Evolutionary conservation across 2,329 filamentous ascomycete genomes (phyloP).

Genomic region (Penicillium olsonii): DNA sequence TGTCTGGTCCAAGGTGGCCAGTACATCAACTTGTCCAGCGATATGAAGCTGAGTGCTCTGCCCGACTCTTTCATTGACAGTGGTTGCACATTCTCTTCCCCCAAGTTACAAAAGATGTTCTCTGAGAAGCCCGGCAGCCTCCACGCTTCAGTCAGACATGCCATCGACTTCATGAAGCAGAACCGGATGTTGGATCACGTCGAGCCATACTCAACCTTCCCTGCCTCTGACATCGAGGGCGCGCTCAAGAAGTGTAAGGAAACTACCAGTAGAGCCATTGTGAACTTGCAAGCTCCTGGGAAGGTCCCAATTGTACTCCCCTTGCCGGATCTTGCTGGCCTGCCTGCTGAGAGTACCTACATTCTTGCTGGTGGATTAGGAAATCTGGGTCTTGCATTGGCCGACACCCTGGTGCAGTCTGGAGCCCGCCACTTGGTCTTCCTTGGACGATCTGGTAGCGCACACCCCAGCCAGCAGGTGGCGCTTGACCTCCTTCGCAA

Average conservation of each 20-base stretch:
- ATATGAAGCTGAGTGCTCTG: conserved; percentile 21
- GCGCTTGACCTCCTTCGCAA: conserved; percentile 14
- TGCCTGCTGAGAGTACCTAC: conserved; percentile 16
- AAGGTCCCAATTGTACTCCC: conserved; percentile 16
- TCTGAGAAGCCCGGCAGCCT: conserved; percentile 19
- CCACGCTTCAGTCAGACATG: conserved; percentile 13
- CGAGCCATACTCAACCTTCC: conserved; percentile 13
- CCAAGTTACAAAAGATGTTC: conserved; percentile 12
- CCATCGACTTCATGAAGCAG: conserved; percentile 18
- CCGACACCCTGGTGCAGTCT: conserved; percentile 17
- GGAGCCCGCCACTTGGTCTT: conserved; percentile 26
- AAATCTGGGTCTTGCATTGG: conserved; percentile 22
- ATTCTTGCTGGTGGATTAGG: conserved; percentile 26
- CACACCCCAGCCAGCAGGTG: conserved; percentile 11
- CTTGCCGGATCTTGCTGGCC: conserved; percentile 7
- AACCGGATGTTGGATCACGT: conserved; percentile 14
- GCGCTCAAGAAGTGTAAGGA: conserved; percentile 15
- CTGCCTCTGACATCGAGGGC: conserved; percentile 8
- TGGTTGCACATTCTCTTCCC: conserved; percentile 20
- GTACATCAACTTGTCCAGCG: conserved; percentile 19
- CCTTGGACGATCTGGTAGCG: conserved; percentile 20
- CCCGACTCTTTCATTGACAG: conserved; percentile 20
- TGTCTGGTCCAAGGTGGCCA: conserved; percentile 16
- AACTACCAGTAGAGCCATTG: conserved; percentile 7
- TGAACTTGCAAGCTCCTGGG: conserved; percentile 17